Percentiles rank a stretch among this genome's conserved stretches.
These are phyloP conservation scores for Colletotrichum sp. DNA, from an alignment of 2,329 filamentous ascomycete species.

Conservation along the genomic window DNA sequence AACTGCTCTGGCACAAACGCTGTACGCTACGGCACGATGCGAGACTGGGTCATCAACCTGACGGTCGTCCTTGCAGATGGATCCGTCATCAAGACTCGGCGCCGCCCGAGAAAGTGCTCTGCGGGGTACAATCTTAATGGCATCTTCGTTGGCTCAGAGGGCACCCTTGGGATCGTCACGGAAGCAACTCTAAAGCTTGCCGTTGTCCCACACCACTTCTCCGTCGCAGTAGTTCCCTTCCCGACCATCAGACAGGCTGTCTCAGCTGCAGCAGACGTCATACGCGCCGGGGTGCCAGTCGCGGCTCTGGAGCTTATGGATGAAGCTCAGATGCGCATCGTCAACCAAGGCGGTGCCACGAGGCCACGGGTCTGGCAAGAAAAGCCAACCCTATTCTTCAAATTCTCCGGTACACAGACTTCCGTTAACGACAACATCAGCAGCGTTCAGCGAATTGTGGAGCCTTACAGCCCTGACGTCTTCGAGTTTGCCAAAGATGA, in stretches of 20 bases:
- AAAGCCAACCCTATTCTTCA: conserved; percentile 74
- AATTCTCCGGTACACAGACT: conserved; percentile 69
- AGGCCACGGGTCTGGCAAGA: conserved; percentile 68
- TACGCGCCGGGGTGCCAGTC: conserved; percentile 67
- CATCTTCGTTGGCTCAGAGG: conserved; percentile 72
- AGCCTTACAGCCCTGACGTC: conserved; percentile 49
- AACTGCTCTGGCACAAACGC: conserved; percentile 68
- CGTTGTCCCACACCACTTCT: conserved; percentile 64
- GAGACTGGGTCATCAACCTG: conserved; percentile 73
- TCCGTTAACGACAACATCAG: conserved; percentile 63
- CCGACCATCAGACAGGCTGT: conserved; percentile 64
- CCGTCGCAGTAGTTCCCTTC: conserved; percentile 68
- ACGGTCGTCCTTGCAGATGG: conserved; percentile 74
- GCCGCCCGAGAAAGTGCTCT: conserved; percentile 68
- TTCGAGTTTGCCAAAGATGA: conserved; percentile 70
- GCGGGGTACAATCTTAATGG: conserved; percentile 75
- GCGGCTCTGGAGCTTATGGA: conserved; percentile 70
- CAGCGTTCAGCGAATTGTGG: conserved; percentile 58
- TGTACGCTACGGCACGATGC: conserved; percentile 74
- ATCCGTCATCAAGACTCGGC: conserved; percentile 69
- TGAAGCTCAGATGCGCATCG: conserved; percentile 68
- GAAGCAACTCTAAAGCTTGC: conserved; percentile 74
- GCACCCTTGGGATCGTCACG: conserved; percentile 72
- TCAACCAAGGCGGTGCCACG: conserved; percentile 65
- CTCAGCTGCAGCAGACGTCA: conserved; percentile 66